Conservation (phyloP, 192 early-diverging fungal species). For the Helicostylum pulchrum region DNA sequence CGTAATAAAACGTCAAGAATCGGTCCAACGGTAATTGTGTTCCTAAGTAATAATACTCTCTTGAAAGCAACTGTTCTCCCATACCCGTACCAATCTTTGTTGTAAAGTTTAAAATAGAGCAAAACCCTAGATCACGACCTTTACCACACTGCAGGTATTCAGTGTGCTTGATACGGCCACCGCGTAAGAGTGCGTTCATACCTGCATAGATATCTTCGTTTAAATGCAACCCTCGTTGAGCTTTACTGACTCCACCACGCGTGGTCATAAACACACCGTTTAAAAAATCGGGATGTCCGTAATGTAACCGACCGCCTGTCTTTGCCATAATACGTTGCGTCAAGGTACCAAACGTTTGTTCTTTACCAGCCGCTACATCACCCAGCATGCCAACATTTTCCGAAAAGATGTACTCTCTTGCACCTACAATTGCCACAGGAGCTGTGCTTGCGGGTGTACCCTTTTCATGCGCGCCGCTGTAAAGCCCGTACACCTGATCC, state of each 20-base stretch:
- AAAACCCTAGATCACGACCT: slow-evolving; percentile 72
- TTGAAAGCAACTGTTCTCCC: slow-evolving; percentile 77
- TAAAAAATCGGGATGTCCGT: slow-evolving; percentile 76
- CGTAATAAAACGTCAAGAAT: slow-evolving; percentile 73
- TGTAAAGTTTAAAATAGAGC: slow-evolving; percentile 71
- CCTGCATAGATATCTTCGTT: slow-evolving; percentile 83
- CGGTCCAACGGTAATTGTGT: slow-evolving; percentile 69
- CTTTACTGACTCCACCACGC: slow-evolving; percentile 72
- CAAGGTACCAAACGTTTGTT: slow-evolving; percentile 71
- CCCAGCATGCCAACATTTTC: slow-evolving; percentile 69
- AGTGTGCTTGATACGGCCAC: slow-evolving; percentile 71
- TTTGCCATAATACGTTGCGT: slow-evolving; percentile 74
- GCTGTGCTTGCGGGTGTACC: slow-evolving; percentile 30
- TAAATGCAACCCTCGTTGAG: slow-evolving; percentile 71
- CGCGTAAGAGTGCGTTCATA: slow-evolving; percentile 69
- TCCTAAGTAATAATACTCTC: slow-evolving; percentile 77
- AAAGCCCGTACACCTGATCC: slow-evolving; percentile 52
- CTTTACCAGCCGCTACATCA: slow-evolving; percentile 73
- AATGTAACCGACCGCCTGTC: slow-evolving; percentile 65
- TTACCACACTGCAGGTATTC: slow-evolving; percentile 81
- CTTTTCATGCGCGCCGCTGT: slow-evolving; percentile 37
- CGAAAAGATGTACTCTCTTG: slow-evolving; percentile 69
- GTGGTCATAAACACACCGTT: slow-evolving; percentile 74
- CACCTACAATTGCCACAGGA: slow-evolving; percentile 73
- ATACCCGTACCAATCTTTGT: slow-evolving; percentile 79